Evolutionary conservation across 1,284 basidiomycete species (phyloP), one percentile per base, ranked within the genome.

Genomic region (Ceratobasidium sp.): DNA sequence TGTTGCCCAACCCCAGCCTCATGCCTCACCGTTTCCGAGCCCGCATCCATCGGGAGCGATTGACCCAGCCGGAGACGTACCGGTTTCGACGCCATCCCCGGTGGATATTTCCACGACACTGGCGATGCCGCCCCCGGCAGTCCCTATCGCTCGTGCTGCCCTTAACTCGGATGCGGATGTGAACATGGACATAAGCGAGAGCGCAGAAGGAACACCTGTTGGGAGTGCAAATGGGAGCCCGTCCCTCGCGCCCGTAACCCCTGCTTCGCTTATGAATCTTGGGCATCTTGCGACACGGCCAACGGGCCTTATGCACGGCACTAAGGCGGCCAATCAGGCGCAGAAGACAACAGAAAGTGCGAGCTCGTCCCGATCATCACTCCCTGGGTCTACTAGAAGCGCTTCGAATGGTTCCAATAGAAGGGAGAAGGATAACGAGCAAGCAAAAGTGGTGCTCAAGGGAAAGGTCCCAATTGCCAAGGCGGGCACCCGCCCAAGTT

Each of bases 191-290:
- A 13, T 33, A 51, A 45, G 11, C 31, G 39, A 5, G 39, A 78
- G 69, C 33, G 39, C 56, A 15, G 54, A 76, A 23, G 61, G 51
- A 17, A 77, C 71, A 8, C 58, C 75, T 10, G 64, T 81, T 23
- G 76, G 51, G 15, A 80, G 67, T 75, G 47, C 74, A 68, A 76
- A 65, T 33, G 78, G 63, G 35, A 80, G 77, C 35, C 82, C 82
- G 49, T 83, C 86, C 31, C 85, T 95, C 61, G 89, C 89, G 11
- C 95, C 94, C 5, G 93, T 94, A 69, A 97, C 95, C 0, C 94
- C 95, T 0, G 92, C 94, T 0, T 93, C 89, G 78, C 90, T 96
- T 80, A 94, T 97, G 93, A 95, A 95, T 78, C 87, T 97, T 20
- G 91, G 90, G 1, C 84, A 88, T 51, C 81, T 91, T 20, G 89